Evolutionary conservation across 257 asterid species (phyloP).

Genomic region (Buddleja alternifolia): DNA sequence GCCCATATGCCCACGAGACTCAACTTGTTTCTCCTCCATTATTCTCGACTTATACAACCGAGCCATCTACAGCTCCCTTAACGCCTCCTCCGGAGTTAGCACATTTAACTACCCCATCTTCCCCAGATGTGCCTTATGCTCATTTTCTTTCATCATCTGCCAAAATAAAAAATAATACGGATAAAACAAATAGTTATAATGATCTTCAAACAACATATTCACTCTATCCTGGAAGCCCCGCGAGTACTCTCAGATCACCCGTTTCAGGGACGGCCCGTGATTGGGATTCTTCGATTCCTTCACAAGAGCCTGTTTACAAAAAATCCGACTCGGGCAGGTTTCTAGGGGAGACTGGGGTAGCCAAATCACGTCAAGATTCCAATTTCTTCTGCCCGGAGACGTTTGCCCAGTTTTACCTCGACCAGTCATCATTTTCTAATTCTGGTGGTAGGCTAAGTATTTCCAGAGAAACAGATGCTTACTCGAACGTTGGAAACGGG

Average conservation of each 20-base stretch:
- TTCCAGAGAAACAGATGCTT: slow-evolving; percentile 85
- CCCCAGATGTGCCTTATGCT: slow-evolving; percentile 79
- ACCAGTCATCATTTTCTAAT: slow-evolving; percentile 78
- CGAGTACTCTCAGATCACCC: slow-evolving; percentile 54
- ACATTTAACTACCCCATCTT: slow-evolving; percentile 72
- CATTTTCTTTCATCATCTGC: slow-evolving; percentile 58
- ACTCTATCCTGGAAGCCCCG: slow-evolving; percentile 62
- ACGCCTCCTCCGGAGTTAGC: slow-evolving; percentile 77
- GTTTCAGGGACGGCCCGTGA: slow-evolving; percentile 41
- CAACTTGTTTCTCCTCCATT: slow-evolving; percentile 76
- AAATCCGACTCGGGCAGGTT: slow-evolving; percentile 65
- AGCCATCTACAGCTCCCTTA: slow-evolving; percentile 75
- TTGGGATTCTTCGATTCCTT: slow-evolving; percentile 41
- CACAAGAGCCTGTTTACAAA: slow-evolving; percentile 40
- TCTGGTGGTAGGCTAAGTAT: slow-evolving; percentile 94
- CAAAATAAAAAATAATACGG: slow-evolving; percentile 31
- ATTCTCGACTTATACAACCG: slow-evolving; percentile 70
- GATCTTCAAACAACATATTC: slow-evolving; percentile 53
- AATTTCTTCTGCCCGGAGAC: slow-evolving; percentile 99
- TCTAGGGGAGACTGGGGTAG: slow-evolving; percentile 44
- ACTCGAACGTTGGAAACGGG: slow-evolving; percentile 61
- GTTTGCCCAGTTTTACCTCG: slow-evolving; percentile 93
- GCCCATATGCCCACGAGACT: slow-evolving; percentile 73
- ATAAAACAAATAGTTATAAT: slow-evolving; percentile 31
- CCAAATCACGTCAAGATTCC: slow-evolving; percentile 70